These are phyloP conservation scores for Pistacia atlantica DNA, from an alignment of 345 rosid genomes.

Conservation along the genomic window DNA sequence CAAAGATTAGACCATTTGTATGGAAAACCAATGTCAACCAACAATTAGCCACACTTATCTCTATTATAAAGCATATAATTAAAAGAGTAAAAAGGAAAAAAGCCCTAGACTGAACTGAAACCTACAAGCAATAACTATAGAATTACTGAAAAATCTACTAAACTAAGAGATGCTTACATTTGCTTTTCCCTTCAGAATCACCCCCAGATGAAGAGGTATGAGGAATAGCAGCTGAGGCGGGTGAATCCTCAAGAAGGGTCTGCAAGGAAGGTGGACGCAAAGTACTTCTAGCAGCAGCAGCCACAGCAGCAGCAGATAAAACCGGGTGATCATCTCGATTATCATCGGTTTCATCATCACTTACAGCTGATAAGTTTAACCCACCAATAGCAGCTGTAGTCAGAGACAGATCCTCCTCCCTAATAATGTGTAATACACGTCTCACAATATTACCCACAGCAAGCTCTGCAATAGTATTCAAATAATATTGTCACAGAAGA, in stretches of 20 bases:
- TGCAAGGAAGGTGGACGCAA: constrained; percentile 94
- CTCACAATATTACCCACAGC: constrained; percentile 97
- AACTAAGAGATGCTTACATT: constrained; percentile 45
- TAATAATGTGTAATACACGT: constrained; percentile 89
- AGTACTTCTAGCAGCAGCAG: constrained; percentile 94
- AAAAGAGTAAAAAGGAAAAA: not conserved
- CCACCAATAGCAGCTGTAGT: constrained; percentile 79
- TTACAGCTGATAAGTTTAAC: constrained; percentile 62
- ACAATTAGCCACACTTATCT: constrained; percentile 6
- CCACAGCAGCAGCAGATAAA: constrained; percentile 85
- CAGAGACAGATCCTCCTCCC: constrained; percentile 92
- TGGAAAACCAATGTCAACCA: not conserved
- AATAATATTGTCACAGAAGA: constrained; percentile 3
- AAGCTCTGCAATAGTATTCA: constrained; percentile 69
- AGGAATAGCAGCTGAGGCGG: constrained; percentile 66
- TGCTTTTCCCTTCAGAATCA: constrained; percentile 98
- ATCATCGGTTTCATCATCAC: constrained; percentile 74
- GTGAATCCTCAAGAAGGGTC: constrained; percentile 79
- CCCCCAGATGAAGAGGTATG: constrained; percentile 91
- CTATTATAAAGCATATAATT: not conserved
- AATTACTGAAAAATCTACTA: constrained; percentile 4
- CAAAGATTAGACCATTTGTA: not conserved
- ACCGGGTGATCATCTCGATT: constrained; percentile 58
- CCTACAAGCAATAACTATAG: constrained; percentile 5
- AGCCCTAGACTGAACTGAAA: not conserved